Evolutionary conservation across 1,284 basidiomycete genomes (phyloP).

Genomic region (Schizopora paradoxa): DNA sequence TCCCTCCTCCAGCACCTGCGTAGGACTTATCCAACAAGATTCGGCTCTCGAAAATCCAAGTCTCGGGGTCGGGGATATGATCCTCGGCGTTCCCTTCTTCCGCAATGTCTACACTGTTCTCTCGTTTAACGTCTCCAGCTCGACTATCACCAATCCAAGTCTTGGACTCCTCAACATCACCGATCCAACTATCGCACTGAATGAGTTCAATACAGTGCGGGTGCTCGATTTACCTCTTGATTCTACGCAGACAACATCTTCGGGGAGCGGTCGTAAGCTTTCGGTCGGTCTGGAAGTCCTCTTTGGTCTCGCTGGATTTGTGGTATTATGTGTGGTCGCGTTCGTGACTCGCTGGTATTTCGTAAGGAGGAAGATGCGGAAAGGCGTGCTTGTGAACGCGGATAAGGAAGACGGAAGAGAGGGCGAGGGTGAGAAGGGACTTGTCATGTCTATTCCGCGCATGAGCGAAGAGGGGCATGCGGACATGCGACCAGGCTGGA

Average conservation of each 20-base stretch:
- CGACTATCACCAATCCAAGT: conserved; percentile 34
- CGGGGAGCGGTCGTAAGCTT: conserved; percentile 31
- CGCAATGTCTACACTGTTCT: conserved; percentile 69
- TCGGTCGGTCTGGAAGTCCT: conserved; percentile 57
- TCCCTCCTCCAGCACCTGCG: conserved; percentile 44
- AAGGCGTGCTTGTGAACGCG: conserved; percentile 10
- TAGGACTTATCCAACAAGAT: conserved; percentile 60
- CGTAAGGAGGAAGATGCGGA: conserved; percentile 32
- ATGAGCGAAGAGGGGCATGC: conserved; percentile 17
- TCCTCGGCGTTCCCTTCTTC: conserved; percentile 71
- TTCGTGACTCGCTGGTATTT: conserved; percentile 50
- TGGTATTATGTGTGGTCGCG: conserved; percentile 46
- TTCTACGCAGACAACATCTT: conserved; percentile 8
- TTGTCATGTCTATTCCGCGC: conserved; percentile 5
- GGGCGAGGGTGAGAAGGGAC: conserved; percentile 10
- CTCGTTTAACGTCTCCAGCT: conserved; percentile 37
- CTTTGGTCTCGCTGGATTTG: conserved; percentile 50
- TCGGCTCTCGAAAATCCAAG: conserved; percentile 30
- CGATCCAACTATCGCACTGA: conserved; percentile 48
- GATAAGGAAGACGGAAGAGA: conserved; percentile 14
- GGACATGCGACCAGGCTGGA: conserved; percentile 17
- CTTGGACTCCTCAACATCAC: conserved; percentile 59
- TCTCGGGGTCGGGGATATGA: conserved; percentile 49
- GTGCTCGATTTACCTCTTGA: conserved; percentile 53
- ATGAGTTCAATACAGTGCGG: conserved; percentile 62